phyloP scores from a whole-genome alignment of 2,329 filamentous ascomycete genomes.

The Aspergillus awamori region DNA sequence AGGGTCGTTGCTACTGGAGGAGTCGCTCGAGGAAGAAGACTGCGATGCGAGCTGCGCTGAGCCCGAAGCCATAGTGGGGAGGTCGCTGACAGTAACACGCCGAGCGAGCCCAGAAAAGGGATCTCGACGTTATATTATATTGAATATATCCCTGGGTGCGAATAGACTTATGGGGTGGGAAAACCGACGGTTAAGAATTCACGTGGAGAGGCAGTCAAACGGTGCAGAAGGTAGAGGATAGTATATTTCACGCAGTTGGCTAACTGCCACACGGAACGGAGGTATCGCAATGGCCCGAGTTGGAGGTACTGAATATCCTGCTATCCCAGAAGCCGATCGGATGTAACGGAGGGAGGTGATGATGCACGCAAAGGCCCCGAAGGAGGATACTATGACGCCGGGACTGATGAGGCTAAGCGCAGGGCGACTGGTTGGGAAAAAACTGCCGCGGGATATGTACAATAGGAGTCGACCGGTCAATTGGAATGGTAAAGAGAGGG shows the following conservation, averaged over 20 bases:
- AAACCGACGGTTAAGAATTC: slow-evolving; percentile 4
- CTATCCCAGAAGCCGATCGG: neutral
- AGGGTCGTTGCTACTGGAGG: slow-evolving; percentile 20
- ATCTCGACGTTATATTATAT: neutral
- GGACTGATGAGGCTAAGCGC: neutral
- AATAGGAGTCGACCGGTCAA: neutral
- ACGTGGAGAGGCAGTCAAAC: slow-evolving; percentile 8
- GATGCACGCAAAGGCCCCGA: neutral
- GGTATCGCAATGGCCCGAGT: neutral
- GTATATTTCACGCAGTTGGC: neutral
- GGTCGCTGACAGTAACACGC: neutral
- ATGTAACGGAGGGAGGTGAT: neutral
- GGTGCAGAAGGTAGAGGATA: slow-evolving; percentile 15
- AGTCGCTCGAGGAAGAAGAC: slow-evolving; percentile 15
- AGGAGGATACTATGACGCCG: neutral
- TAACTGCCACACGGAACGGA: too few species aligned
- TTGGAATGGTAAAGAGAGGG: neutral
- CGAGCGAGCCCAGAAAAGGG: neutral
- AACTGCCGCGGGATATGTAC: neutral
- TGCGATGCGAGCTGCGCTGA: slow-evolving; percentile 11
- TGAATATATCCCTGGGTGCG: too few species aligned
- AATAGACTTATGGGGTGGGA: neutral
- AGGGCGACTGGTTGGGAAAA: too few species aligned
- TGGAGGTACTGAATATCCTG: neutral
- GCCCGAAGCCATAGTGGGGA: slow-evolving; percentile 19